These are phyloP conservation scores for Furcasterigmium sp. DNA, from an alignment of 2,329 filamentous ascomycete species.

Conservation along the genomic window DNA sequence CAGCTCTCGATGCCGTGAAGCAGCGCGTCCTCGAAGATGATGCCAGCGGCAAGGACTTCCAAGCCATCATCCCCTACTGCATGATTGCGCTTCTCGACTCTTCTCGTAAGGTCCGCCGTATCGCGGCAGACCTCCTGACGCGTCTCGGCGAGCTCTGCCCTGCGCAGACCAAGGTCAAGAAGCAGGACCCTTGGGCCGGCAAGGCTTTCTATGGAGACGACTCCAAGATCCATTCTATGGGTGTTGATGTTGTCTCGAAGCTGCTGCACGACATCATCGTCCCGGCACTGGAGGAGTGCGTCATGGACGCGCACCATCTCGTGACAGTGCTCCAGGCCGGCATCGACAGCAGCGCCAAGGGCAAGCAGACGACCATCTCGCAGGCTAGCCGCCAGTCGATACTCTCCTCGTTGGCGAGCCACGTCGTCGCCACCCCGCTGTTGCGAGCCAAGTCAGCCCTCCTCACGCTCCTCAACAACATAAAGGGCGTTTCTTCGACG, in stretches of 20 bases:
- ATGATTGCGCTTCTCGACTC: constrained; percentile 70
- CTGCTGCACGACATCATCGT: constrained; percentile 64
- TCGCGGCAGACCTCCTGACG: constrained; percentile 63
- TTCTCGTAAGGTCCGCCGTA: constrained; percentile 69
- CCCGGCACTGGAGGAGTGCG: constrained; percentile 76
- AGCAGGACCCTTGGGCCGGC: constrained; percentile 52
- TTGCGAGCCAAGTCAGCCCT: constrained; percentile 65
- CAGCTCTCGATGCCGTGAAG: constrained; percentile 63
- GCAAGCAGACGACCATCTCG: constrained; percentile 43
- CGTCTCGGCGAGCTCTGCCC: constrained; percentile 48
- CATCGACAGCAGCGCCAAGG: constrained; percentile 46
- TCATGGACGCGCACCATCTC: constrained; percentile 72
- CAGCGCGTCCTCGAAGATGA: constrained; percentile 47
- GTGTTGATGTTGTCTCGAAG: constrained; percentile 50
- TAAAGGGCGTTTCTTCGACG: constrained; percentile 65
- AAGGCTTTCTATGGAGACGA: constrained; percentile 59
- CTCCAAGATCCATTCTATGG: constrained; percentile 51
- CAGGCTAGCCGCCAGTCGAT: constrained; percentile 60
- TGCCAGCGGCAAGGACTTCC: constrained; percentile 57
- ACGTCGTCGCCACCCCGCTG: constrained; percentile 64
- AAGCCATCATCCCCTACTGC: constrained; percentile 77
- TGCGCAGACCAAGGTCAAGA: constrained; percentile 30
- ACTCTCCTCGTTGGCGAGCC: constrained; percentile 67
- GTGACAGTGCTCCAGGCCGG: constrained; percentile 55
- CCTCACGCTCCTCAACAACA: constrained; percentile 64